Evolutionary conservation across 2,329 filamentous ascomycete species (phyloP).

Genomic region (Penicillium nordicum): DNA sequence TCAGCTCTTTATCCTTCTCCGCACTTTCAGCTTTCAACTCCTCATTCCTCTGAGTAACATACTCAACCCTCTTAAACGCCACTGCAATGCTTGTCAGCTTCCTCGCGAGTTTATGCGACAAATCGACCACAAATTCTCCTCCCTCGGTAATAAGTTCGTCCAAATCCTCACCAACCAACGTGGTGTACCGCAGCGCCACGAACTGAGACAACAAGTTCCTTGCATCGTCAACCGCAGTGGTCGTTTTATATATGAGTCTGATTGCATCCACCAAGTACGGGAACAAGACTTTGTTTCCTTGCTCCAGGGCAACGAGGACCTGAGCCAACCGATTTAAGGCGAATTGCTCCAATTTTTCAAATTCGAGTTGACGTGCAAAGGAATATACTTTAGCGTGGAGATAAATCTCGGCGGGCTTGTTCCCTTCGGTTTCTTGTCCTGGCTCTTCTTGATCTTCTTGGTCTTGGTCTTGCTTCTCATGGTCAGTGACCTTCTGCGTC

Average conservation of each 20-base stretch:
- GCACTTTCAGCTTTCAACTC: not conserved
- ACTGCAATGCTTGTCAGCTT: not conserved
- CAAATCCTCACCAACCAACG: not conserved
- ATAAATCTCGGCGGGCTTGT: not conserved
- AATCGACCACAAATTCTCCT: conserved; percentile 9
- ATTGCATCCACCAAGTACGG: conserved; percentile 5
- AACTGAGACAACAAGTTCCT: conserved; percentile 8
- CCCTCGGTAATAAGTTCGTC: conserved; percentile 3
- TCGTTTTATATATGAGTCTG: conserved; percentile 2
- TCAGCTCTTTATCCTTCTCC: not conserved
- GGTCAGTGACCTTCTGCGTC: not conserved
- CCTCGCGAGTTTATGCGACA: conserved; percentile 8
- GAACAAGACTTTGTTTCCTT: not conserved
- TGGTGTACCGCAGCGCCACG: conserved; percentile 5
- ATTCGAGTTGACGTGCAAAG: conserved; percentile 1
- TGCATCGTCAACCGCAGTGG: not conserved
- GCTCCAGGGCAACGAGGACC: not conserved
- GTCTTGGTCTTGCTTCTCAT: not conserved
- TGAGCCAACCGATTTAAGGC: conserved; percentile 1
- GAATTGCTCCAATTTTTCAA: not conserved
- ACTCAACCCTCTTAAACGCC: not conserved
- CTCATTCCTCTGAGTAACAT: not conserved
- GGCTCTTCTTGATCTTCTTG: not conserved
- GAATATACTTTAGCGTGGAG: conserved; percentile 8
- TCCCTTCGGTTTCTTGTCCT: not conserved